Evolutionary conservation across 2,329 filamentous ascomycete genomes (phyloP).

Genomic region (Colletotrichum caudatum): DNA sequence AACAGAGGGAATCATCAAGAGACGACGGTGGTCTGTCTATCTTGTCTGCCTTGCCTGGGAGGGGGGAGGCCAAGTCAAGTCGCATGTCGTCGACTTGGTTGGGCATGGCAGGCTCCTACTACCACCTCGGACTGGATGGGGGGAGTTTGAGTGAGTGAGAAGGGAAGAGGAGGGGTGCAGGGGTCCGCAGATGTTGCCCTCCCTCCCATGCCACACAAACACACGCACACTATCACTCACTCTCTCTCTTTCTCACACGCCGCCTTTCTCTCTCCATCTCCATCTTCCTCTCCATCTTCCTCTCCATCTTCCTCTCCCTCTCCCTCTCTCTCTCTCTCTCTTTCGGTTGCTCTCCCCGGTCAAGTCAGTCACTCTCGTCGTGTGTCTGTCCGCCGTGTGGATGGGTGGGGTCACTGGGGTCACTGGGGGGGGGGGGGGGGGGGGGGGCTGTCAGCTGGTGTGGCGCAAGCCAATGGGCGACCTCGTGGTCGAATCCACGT

Average conservation of each 20-base stretch:
- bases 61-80: conserved; percentile 22
- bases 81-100: conserved; percentile 36
- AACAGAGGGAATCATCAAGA: conserved; percentile 14
- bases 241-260: too few relatives aligned
- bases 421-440: too few relatives aligned
- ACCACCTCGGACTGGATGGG: conserved; percentile 6
- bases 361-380: conserved; percentile 1
- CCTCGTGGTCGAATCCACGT: conserved; percentile 20
- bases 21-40: not conserved
- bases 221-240: too few relatives aligned
- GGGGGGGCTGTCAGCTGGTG: conserved; percentile 52
- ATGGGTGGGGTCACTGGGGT: conserved; percentile 47
- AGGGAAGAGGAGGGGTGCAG: conserved; percentile 12
- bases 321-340: not conserved
- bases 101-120: conserved; percentile 17
- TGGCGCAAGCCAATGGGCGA: conserved; percentile 52
- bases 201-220: conserved; percentile 1
- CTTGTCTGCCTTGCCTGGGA: too few relatives aligned
- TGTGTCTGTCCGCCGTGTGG: conserved; percentile 22
- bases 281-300: not conserved
- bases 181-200: conserved; percentile 18
- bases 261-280: too few relatives aligned
- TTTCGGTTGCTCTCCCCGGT: not conserved
- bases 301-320: too few relatives aligned
- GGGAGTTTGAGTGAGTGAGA: not conserved